A percentile compares a stretch with the other conserved stretches of the same genome.
phyloP scores from a whole-genome alignment of 1,284 basidiomycete genomes.

The Puccinia triticina region DNA sequence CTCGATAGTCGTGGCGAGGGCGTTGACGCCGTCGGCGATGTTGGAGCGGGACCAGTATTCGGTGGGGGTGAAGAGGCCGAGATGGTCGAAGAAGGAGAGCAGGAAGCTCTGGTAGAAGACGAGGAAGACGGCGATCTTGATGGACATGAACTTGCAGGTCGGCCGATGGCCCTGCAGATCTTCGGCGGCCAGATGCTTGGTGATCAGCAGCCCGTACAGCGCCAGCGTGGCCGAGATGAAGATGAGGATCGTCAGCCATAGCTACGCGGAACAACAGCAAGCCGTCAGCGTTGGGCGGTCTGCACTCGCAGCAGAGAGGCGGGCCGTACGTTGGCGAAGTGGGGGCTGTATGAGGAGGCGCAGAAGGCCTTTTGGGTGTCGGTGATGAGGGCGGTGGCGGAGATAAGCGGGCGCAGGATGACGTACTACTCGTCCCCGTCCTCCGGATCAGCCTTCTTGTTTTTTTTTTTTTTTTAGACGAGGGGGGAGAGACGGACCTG shows the following conservation, averaged over 20 bases:
- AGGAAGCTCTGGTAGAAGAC: slow-evolving; percentile 57
- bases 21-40: slow-evolving; percentile 77
- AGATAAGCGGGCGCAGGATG: slow-evolving; percentile 53
- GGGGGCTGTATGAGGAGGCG: slow-evolving; percentile 50
- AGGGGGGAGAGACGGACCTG: slow-evolving; percentile 35
- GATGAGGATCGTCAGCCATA: slow-evolving; percentile 33
- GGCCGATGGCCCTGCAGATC: slow-evolving; percentile 76
- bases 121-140: slow-evolving; percentile 73
- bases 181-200: slow-evolving; percentile 76
- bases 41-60: slow-evolving; percentile 56
- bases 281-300: no score
- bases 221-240: slow-evolving; percentile 60
- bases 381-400: slow-evolving; percentile 53
- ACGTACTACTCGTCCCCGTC: no score
- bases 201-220: slow-evolving; percentile 59
- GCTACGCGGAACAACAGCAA: no score
- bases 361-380: slow-evolving; percentile 54
- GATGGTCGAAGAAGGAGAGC: slow-evolving; percentile 60
- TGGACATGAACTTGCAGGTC: slow-evolving; percentile 73
- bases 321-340: slow-evolving; percentile 55
- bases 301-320: no score
- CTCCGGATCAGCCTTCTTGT: no score
- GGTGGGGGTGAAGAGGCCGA: slow-evolving; percentile 64
- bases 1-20: slow-evolving; percentile 79
- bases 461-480: no score